These are phyloP conservation scores for Adansonia rubrostipa DNA, from an alignment of 441 rosid species.

Conservation along the genomic window DNA sequence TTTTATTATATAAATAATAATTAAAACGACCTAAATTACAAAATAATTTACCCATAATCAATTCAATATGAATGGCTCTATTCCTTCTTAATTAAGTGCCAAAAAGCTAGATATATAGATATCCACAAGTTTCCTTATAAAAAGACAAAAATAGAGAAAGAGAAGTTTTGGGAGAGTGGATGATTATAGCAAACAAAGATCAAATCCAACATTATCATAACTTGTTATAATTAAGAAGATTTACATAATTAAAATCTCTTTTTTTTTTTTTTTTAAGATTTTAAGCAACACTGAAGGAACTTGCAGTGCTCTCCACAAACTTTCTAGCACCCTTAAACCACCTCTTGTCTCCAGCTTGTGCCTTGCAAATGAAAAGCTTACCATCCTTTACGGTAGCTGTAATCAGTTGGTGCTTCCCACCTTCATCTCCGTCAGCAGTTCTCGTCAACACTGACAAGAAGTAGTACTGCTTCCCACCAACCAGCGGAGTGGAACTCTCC, in stretches of 20 bases:
- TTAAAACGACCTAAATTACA: no score
- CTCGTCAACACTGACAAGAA: slow-evolving; percentile 73
- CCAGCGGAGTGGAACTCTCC: slow-evolving; percentile 49
- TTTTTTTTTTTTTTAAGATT: neutral
- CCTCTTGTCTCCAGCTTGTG: slow-evolving; percentile 99
- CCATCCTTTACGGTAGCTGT: slow-evolving; percentile 76
- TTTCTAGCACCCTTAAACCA: slow-evolving; percentile 97
- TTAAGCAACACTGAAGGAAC: slow-evolving; percentile 91
- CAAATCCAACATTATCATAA: slow-evolving; percentile 24
- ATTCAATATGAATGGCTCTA: no score
- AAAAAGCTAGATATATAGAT: no score
- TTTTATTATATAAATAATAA: no score
- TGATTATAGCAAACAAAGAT: neutral
- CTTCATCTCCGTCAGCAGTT: slow-evolving; percentile 96
- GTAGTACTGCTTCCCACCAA: slow-evolving; percentile 68
- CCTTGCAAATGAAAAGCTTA: slow-evolving; percentile 93
- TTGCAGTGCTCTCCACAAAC: slow-evolving; percentile 72
- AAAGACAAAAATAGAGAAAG: no score
- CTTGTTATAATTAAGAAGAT: slow-evolving; percentile 19
- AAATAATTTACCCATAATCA: no score
- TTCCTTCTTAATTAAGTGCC: no score
- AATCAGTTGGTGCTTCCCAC: slow-evolving; percentile 87
- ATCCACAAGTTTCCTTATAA: no score
- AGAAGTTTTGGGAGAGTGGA: neutral
- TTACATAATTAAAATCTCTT: slow-evolving; percentile 32